Conservation (phyloP, 257 asterid species). For the Scutellaria baicalensis region DNA sequence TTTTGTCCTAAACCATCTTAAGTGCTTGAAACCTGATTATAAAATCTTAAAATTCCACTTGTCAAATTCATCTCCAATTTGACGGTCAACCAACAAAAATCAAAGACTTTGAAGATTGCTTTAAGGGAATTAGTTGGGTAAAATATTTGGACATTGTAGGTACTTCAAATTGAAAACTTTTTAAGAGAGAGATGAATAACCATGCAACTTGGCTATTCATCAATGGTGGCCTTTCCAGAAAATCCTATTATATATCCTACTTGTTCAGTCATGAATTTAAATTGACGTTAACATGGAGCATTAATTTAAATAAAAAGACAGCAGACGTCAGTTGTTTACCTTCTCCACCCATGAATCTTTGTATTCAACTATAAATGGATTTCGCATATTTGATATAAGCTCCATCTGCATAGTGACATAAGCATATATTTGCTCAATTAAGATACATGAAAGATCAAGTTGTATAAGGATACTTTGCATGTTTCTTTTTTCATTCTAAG, state of each 20-base stretch:
- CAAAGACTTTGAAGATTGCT: neutral
- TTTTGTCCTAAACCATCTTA: conserved; percentile 9
- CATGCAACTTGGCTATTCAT: neutral
- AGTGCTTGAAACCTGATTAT: neutral
- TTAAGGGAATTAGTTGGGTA: neutral
- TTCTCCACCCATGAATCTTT: conserved; percentile 98
- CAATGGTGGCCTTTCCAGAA: neutral
- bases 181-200: neutral
- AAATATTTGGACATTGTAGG: neutral
- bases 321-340: conserved; percentile 30
- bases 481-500: neutral
- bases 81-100: neutral
- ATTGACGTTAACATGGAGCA: neutral
- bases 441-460: neutral
- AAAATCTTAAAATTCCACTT: neutral
- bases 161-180: neutral
- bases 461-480: neutral
- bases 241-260: neutral
- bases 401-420: conserved; percentile 53
- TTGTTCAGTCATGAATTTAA: neutral
- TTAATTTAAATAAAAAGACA: neutral
- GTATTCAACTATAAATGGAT: conserved; percentile 87
- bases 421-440: neutral
- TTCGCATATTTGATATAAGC: conserved; percentile 73
- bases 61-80: neutral